These are phyloP conservation scores for Cladobotryum protrusum DNA, from an alignment of 2,329 filamentous ascomycete species.

Conservation along the genomic window DNA sequence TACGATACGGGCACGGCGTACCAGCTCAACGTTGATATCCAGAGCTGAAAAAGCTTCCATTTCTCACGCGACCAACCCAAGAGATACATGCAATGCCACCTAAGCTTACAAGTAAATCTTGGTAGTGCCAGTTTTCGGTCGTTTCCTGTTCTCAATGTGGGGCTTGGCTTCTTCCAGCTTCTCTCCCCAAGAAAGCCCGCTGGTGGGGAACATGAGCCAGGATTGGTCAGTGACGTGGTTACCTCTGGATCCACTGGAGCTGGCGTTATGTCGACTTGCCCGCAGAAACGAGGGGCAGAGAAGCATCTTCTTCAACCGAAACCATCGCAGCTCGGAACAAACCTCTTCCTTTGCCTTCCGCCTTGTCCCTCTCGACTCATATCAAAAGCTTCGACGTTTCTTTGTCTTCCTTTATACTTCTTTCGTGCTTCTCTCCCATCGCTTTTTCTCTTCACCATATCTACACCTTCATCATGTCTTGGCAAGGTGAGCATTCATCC, in stretches of 20 bases:
- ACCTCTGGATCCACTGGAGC: background rate
- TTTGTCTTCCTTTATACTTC: slow-evolving; percentile 4
- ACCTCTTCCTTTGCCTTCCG: slow-evolving; percentile 5
- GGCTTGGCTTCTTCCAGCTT: background rate
- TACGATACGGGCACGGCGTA: no score
- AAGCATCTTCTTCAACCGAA: slow-evolving; percentile 1
- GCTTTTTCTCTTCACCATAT: background rate
- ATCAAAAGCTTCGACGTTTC: background rate
- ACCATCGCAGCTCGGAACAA: slow-evolving; percentile 10
- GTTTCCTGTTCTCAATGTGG: background rate
- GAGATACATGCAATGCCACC: no score
- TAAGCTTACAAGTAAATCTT: no score
- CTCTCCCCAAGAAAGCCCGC: slow-evolving; percentile 6
- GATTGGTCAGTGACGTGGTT: slow-evolving; percentile 11
- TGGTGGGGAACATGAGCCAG: slow-evolving; percentile 7
- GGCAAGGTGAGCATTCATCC: slow-evolving; percentile 55
- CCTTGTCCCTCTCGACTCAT: background rate
- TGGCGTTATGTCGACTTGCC: slow-evolving; percentile 1
- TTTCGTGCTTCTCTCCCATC: slow-evolving; percentile 4
- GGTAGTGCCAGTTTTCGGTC: no score
- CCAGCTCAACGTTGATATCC: no score
- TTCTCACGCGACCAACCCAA: no score
- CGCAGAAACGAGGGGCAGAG: slow-evolving; percentile 10
- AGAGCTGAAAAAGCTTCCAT: no score
- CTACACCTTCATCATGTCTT: slow-evolving; percentile 53